phyloP scores from a whole-genome alignment of 2,329 filamentous ascomycete genomes.

The Penicillium sp. region DNA sequence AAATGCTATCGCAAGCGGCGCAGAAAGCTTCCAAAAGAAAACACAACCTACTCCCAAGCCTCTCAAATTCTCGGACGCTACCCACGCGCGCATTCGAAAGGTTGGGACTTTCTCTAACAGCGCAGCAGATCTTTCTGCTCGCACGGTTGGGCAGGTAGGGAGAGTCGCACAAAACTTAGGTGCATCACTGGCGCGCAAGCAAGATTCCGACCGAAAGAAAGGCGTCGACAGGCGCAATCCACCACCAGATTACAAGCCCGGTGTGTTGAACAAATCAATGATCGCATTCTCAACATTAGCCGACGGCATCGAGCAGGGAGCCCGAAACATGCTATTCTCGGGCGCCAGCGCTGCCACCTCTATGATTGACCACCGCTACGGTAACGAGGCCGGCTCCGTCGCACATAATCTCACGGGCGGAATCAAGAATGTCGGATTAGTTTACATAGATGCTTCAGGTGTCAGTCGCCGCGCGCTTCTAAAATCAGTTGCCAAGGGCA shows the following conservation, averaged over 20 bases:
- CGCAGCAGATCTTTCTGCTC: constrained; percentile 74
- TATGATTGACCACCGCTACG: constrained; percentile 86
- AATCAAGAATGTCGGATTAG: constrained; percentile 91
- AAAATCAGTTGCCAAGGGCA: constrained; percentile 93
- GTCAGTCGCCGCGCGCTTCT: constrained; percentile 85
- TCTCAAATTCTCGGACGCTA: constrained; percentile 80
- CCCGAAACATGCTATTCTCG: constrained; percentile 70
- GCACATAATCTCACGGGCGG: constrained; percentile 73
- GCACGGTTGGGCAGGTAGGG: constrained; percentile 79
- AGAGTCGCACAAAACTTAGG: constrained; percentile 87
- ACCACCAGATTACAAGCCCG: constrained; percentile 71
- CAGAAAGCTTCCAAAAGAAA: constrained; percentile 74
- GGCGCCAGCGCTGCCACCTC: constrained; percentile 75
- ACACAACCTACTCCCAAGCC: constrained; percentile 75
- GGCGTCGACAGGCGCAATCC: constrained; percentile 69
- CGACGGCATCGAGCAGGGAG: constrained; percentile 86
- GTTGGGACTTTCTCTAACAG: constrained; percentile 81
- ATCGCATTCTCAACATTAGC: constrained; percentile 95
- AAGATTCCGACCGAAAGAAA: constrained; percentile 52
- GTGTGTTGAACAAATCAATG: constrained; percentile 88
- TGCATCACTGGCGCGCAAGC: constrained; percentile 66
- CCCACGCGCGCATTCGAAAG: constrained; percentile 79
- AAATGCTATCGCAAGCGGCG: constrained; percentile 70
- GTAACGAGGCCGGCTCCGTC: constrained; percentile 75
- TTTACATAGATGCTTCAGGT: constrained; percentile 94